These are phyloP conservation scores for Penicillium fimorum DNA, from an alignment of 495 filamentous ascomycete species.

Conservation along the genomic window DNA sequence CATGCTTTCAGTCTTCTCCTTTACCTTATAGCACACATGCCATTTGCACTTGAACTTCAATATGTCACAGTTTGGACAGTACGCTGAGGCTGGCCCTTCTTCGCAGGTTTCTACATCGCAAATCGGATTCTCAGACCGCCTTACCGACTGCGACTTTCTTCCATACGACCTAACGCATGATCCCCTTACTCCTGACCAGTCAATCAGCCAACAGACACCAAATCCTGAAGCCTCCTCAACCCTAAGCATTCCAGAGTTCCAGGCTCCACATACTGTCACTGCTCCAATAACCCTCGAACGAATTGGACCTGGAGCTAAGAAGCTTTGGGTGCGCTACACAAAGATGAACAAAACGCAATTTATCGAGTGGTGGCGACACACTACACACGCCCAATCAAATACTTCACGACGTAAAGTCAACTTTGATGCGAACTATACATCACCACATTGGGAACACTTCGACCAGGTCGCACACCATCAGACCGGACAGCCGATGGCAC, in stretches of 20 bases:
- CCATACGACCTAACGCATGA: not conserved
- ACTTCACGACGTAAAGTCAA: not conserved
- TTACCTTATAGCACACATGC: no score
- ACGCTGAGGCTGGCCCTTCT: not conserved
- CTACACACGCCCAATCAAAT: not conserved
- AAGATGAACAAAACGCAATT: no score
- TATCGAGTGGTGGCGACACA: no score
- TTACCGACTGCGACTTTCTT: not conserved
- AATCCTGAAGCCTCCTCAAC: not conserved
- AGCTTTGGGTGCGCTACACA: no score
- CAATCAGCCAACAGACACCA: not conserved
- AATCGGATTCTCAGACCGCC: not conserved
- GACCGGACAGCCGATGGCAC: not conserved
- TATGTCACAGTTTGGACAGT: not conserved
- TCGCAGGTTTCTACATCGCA: not conserved
- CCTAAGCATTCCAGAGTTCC: no score
- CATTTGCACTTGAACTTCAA: not conserved
- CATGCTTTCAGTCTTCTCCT: no score
- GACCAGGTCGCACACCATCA: not conserved
- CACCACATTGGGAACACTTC: not conserved
- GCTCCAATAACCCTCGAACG: no score
- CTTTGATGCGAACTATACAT: not conserved
- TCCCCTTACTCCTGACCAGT: not conserved
- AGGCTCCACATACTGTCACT: no score
- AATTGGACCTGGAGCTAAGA: no score